These are phyloP conservation scores for Aspergillus luchuensis DNA, from an alignment of 2,329 filamentous ascomycete genomes.

Conservation along the genomic window DNA sequence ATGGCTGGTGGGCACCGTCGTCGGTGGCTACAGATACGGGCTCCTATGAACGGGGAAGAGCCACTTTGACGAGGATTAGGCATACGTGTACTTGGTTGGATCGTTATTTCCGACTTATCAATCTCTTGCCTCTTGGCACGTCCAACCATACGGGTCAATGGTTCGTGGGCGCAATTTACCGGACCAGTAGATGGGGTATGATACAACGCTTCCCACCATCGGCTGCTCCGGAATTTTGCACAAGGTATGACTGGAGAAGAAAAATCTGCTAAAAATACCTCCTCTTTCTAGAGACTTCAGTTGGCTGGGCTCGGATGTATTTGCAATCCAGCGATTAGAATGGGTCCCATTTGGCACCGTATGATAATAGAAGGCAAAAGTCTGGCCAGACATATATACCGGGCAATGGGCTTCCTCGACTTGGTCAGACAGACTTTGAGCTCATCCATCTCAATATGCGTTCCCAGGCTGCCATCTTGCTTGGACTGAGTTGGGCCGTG, in stretches of 20 bases:
- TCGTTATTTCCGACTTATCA: slow-evolving; percentile 41
- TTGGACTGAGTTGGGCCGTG: neutral
- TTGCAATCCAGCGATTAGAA: neutral
- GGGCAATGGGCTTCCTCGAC: neutral
- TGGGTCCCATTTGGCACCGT: neutral
- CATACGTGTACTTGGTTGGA: neutral
- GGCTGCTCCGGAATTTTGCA: neutral
- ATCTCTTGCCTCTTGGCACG: slow-evolving; percentile 45
- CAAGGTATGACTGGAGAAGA: neutral
- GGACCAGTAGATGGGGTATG: neutral
- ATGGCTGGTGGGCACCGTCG: neutral
- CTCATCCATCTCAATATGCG: neutral
- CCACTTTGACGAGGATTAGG: neutral
- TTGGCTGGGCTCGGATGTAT: neutral
- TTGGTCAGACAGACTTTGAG: neutral
- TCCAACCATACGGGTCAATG: slow-evolving; percentile 32
- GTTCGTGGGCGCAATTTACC: neutral
- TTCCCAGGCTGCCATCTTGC: neutral
- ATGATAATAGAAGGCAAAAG: neutral
- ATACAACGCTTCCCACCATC: neutral
- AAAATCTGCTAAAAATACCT: neutral
- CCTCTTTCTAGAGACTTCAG: neutral
- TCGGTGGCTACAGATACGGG: neutral
- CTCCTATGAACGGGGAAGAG: neutral
- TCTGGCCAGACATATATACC: neutral